Conservation (phyloP, 1,139 yeast genomes). For the Taphrina flavorubra region DNA sequence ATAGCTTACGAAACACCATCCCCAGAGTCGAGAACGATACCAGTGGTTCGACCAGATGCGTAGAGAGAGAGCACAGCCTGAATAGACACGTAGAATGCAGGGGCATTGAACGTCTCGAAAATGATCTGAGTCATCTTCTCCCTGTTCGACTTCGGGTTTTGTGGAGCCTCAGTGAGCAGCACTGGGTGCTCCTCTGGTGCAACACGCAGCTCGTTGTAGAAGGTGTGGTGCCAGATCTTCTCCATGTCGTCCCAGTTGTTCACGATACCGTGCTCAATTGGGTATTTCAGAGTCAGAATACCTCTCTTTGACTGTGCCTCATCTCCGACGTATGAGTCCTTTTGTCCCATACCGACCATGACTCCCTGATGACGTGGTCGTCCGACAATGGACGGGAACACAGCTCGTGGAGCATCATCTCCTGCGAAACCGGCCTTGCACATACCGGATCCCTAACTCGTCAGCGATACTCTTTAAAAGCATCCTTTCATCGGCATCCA, state of each 20-base stretch:
- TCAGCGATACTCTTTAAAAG: background rate
- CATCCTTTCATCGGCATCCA: background rate
- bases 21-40: constrained; percentile 99
- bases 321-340: constrained; percentile 99
- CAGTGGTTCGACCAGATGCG: constrained; percentile 99
- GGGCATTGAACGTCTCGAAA: constrained; percentile 98
- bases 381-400: constrained; percentile 99
- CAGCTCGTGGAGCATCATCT: constrained; percentile 99
- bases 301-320: constrained; percentile 99
- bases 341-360: constrained; percentile 90
- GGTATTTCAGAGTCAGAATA: constrained; percentile 97
- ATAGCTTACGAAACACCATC: constrained; percentile 73
- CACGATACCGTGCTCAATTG: constrained; percentile 99
- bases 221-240: constrained; percentile 99
- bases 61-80: constrained; percentile 98
- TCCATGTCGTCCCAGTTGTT: constrained; percentile 99
- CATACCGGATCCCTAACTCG: constrained; percentile 38
- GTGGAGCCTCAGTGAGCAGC: constrained; percentile 97
- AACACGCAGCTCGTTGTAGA: constrained; percentile 96
- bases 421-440: constrained; percentile 89
- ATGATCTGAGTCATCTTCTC: constrained; percentile 99
- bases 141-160: constrained; percentile 98
- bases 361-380: constrained; percentile 99
- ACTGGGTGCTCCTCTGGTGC: constrained; percentile 99
- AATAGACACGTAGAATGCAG: constrained; percentile 97